These are phyloP conservation scores for Papilionanthe hybrid DNA, from an alignment of 116 monocot species.

Conservation along the genomic window DNA sequence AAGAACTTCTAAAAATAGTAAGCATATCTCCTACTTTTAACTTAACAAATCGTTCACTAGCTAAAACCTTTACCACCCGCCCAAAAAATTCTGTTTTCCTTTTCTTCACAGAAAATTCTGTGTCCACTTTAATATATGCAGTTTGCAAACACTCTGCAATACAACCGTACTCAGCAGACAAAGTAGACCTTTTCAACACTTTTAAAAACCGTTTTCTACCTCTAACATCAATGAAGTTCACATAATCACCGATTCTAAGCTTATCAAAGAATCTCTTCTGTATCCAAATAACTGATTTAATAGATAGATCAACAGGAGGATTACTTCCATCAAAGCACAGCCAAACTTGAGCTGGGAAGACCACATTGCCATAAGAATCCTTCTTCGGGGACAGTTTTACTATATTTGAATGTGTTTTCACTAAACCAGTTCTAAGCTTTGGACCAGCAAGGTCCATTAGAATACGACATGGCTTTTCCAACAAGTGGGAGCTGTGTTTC, in stretches of 20 bases:
- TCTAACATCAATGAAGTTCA: conserved; percentile 33
- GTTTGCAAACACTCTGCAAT: conserved; percentile 21
- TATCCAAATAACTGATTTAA: conserved; percentile 23
- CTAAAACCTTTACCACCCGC: conserved; percentile 24
- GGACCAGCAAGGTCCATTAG: conserved; percentile 57
- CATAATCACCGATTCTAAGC: conserved; percentile 17
- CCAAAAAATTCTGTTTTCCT: conserved; percentile 22
- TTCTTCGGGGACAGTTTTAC: conserved; percentile 29
- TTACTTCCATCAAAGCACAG: conserved; percentile 18
- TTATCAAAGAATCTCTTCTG: conserved; percentile 20
- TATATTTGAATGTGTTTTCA: conserved; percentile 17
- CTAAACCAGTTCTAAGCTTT: conserved; percentile 31
- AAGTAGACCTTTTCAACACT: conserved; percentile 13
- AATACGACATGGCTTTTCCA: conserved; percentile 43
- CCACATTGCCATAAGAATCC: conserved; percentile 21
- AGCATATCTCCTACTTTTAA: conserved; percentile 36
- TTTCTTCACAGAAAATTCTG: conserved; percentile 21
- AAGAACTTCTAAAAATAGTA: conserved; percentile 20
- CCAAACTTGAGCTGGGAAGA: conserved; percentile 33
- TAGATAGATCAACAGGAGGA: conserved; percentile 28
- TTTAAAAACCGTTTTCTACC: conserved; percentile 29
- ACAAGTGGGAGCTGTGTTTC: conserved; percentile 32
- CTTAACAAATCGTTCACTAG: conserved; percentile 22
- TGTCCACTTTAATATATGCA: conserved; percentile 32
- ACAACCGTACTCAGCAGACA: conserved; percentile 16